phyloP scores from a whole-genome alignment of 2,329 filamentous ascomycete genomes.

The Monilinia fructigena region DNA sequence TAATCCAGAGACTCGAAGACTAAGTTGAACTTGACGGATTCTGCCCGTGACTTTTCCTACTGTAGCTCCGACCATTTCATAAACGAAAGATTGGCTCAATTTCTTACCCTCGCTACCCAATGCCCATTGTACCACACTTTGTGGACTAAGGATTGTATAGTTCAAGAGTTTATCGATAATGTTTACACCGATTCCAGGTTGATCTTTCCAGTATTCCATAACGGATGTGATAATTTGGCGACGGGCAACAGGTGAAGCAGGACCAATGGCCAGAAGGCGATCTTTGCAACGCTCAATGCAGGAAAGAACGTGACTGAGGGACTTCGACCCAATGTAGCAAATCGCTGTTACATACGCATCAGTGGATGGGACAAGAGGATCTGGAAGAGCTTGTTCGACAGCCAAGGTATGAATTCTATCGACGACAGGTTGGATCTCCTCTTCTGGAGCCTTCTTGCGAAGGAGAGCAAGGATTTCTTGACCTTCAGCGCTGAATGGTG shows the following conservation, averaged over 20 bases:
- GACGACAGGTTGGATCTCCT: constrained; percentile 81
- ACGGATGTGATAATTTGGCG: constrained; percentile 88
- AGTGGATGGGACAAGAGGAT: constrained; percentile 81
- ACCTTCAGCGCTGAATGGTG: constrained; percentile 82
- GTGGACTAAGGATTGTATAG: constrained; percentile 88
- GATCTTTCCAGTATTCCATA: constrained; percentile 88
- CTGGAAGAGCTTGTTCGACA: constrained; percentile 61
- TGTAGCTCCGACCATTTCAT: constrained; percentile 86
- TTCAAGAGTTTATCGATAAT: constrained; percentile 97
- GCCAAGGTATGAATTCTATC: constrained; percentile 80
- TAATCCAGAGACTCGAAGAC: constrained; percentile 57
- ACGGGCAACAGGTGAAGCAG: constrained; percentile 71
- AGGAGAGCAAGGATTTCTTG: constrained; percentile 76
- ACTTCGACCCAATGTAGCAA: constrained; percentile 91
- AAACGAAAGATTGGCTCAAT: constrained; percentile 74
- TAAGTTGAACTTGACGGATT: constrained; percentile 73
- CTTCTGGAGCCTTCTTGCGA: constrained; percentile 78
- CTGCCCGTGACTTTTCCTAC: constrained; percentile 87
- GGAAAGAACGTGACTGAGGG: constrained; percentile 89
- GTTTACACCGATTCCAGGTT: constrained; percentile 86
- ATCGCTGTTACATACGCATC: constrained; percentile 94
- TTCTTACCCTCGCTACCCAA: constrained; percentile 60
- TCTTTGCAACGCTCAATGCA: constrained; percentile 95
- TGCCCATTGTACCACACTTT: constrained; percentile 86
- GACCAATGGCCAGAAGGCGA: constrained; percentile 75